These are phyloP conservation scores for Nannochloropsis oceanica DNA, from an alignment of 108 stramenopile genomes.

Conservation along the genomic window DNA sequence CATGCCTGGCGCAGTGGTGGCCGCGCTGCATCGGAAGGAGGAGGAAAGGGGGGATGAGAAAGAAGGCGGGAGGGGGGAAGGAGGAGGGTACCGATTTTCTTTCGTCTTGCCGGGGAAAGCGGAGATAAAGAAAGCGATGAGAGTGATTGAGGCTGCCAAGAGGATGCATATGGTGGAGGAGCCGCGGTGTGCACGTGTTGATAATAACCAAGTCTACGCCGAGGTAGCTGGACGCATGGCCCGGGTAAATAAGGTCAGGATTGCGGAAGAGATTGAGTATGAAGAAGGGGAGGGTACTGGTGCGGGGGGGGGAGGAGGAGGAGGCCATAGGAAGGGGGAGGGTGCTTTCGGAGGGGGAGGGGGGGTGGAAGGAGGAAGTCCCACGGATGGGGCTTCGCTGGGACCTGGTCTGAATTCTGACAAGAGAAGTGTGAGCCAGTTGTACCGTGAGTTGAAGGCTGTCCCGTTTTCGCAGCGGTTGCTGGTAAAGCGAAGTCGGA, in stretches of 20 bases:
- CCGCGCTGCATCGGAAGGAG: neutral
- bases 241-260: neutral
- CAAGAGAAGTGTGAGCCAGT: neutral
- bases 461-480: slow-evolving; percentile 9
- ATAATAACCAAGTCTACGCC: neutral
- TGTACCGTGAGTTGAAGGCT: slow-evolving; percentile 10
- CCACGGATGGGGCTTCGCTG: neutral
- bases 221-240: neutral
- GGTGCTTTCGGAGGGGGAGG: neutral
- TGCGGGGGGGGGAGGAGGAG: neutral
- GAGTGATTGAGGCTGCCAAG: neutral
- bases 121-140: neutral
- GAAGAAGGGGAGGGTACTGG: neutral
- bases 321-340: neutral
- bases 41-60: neutral
- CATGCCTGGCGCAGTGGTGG: neutral
- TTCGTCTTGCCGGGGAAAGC: neutral
- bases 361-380: neutral
- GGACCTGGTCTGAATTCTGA: neutral
- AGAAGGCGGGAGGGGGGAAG: neutral
- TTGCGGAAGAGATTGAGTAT: neutral
- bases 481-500: slow-evolving; percentile 33
- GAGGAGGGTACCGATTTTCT: neutral
- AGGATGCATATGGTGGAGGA: neutral
- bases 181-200: neutral